These are phyloP conservation scores for Claviceps purpurea DNA, from an alignment of 2,329 filamentous ascomycete genomes.

Conservation along the genomic window DNA sequence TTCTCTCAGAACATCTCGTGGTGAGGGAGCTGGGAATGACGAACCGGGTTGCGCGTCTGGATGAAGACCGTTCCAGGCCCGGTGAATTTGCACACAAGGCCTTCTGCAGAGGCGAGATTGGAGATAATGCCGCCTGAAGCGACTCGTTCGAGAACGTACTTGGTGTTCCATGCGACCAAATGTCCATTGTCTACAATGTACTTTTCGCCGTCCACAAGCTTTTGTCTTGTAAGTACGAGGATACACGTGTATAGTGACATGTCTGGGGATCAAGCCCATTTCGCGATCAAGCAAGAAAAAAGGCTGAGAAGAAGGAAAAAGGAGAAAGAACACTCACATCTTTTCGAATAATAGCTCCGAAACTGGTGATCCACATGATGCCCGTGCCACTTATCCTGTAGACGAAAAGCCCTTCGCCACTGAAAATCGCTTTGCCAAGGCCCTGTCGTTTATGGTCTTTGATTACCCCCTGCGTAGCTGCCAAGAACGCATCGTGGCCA, in stretches of 20 bases:
- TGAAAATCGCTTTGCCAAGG: slow-evolving; percentile 83
- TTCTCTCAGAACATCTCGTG: not conserved
- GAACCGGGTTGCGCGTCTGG: slow-evolving; percentile 73
- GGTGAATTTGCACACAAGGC: slow-evolving; percentile 86
- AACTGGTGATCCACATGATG: slow-evolving; percentile 79
- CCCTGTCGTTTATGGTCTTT: slow-evolving; percentile 81
- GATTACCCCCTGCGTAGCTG: slow-evolving; percentile 71
- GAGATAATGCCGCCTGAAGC: slow-evolving; percentile 88
- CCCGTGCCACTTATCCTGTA: slow-evolving; percentile 75
- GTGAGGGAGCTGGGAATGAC: not conserved
- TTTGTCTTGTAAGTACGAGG: not conserved
- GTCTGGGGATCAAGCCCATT: not conserved
- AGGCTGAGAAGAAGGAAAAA: not conserved
- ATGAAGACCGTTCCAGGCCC: slow-evolving; percentile 85
- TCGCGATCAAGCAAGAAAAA: not conserved
- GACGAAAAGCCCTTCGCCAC: slow-evolving; percentile 81
- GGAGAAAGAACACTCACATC: slow-evolving; percentile 43
- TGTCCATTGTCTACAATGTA: slow-evolving; percentile 93
- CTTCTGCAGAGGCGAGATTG: slow-evolving; percentile 68
- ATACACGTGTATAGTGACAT: not conserved
- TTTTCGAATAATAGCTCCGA: slow-evolving; percentile 90
- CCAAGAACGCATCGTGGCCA: slow-evolving; percentile 76
- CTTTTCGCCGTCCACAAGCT: slow-evolving; percentile 57
- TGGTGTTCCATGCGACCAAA: slow-evolving; percentile 91
- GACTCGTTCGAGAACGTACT: slow-evolving; percentile 82